Evolutionary conservation across 257 asterid genomes (phyloP).

Genomic region (Solanum bulbocastanum): DNA sequence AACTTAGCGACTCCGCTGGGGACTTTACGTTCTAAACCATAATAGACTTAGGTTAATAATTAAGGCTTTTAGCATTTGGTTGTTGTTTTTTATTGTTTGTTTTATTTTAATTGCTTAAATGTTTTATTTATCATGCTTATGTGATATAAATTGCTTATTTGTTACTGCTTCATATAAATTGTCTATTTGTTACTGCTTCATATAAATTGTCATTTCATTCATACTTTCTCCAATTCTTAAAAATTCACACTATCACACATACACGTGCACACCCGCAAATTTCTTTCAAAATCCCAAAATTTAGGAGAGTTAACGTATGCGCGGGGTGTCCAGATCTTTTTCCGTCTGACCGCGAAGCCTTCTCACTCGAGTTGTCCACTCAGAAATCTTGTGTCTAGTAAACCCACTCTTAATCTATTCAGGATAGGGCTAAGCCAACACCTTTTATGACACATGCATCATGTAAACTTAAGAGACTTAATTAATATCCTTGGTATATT

Average conservation of each 20-base stretch:
- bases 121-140: not conserved
- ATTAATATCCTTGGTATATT: too few relatives aligned
- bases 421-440: not conserved
- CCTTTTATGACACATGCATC: not conserved
- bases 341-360: not conserved
- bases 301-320: not conserved
- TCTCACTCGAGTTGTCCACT: not conserved
- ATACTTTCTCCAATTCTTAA: not conserved
- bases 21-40: not conserved
- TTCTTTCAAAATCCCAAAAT: not conserved
- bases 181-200: not conserved
- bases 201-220: not conserved
- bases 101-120: too few relatives aligned
- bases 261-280: not conserved
- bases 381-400: not conserved
- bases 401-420: not conserved
- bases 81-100: not conserved
- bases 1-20: too few relatives aligned
- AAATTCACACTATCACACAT: not conserved
- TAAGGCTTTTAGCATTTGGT: too few relatives aligned
- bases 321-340: not conserved
- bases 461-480: not conserved
- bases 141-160: not conserved
- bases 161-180: not conserved
- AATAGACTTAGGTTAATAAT: too few relatives aligned